Base-by-base conservation (phyloP, 306 rosid species). In the Mimosa pudica region DNA sequence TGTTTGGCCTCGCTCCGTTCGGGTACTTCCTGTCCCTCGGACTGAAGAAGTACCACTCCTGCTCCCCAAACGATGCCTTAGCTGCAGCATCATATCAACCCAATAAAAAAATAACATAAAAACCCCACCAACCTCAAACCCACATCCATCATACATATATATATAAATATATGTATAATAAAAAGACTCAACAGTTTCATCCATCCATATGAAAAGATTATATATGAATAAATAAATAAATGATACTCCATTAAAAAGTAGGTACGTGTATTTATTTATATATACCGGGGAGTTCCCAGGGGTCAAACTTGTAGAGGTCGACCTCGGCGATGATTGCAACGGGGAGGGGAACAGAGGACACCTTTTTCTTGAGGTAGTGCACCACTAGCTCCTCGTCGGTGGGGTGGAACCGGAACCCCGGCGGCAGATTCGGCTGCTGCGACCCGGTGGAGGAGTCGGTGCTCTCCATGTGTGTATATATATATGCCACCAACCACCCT, bases 11-110 rank as follows among this genome's bases (percentile, higher is more conserved):
- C 0, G 97, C 95, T 0, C 98, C 98, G 80, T 95, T 95, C 18
- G 98, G 98, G 47, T 95, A 95, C 89, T 95, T 95, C 83, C 98
- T 86, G 77, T 95, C 98, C 83, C 98, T 82, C 0, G 98, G 98
- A 70, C 98, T 95, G 64, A 95, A 95, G 84, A 95, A 95, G 6
- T 93, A 95, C 98, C 98, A 95, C 81, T 92, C 98, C 10, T 91
- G 89, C 86, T 91, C 96, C 9, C 98, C 98, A 87, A 91, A 95
- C 85, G 91, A 18, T 2, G 98, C 98, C 92, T 95, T 95, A 73
- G 93, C 98, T 94, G 89, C 48, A 30, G 3, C 42, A 38, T 38
- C 42, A 38, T 38, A 38, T 38, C 42, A 38, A 2, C 42, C 30
- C 30, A 24, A 24, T 24, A 24, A 24, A 24, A 24, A 24, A 24